A percentile compares a stretch with the other conserved stretches of the same genome.
Evolutionary conservation across 2,329 filamentous ascomycete genomes (phyloP).

Genomic region (Lasiodiplodia gonubiensis): DNA sequence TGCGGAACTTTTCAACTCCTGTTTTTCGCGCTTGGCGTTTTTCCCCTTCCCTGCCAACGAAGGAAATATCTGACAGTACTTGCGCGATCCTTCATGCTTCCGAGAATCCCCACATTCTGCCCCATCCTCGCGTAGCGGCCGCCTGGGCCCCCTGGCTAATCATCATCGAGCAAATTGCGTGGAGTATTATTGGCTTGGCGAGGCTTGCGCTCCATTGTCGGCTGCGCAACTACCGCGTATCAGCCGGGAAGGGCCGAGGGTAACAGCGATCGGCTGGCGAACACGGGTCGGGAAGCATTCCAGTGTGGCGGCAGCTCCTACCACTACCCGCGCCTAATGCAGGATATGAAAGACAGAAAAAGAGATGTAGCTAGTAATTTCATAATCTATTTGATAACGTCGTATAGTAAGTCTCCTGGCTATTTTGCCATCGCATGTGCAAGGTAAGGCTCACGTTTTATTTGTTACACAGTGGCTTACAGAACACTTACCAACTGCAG

Average conservation of each 20-base stretch:
- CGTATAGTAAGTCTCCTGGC: no score
- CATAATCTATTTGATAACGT: no score
- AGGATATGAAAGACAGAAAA: neutral
- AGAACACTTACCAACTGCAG: no score
- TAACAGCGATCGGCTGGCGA: slow-evolving; percentile 12
- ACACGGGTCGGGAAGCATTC: slow-evolving; percentile 1
- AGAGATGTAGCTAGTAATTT: neutral
- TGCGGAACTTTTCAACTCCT: no score
- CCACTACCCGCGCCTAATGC: neutral
- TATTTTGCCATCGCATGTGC: no score
- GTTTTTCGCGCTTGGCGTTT: no score
- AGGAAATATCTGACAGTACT: no score
- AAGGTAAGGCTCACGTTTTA: no score
- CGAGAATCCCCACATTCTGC: neutral
- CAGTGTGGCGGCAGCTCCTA: no score
- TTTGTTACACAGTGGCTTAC: no score
- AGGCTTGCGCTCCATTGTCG: neutral
- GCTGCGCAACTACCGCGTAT: neutral
- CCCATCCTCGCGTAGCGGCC: neutral
- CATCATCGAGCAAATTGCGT: neutral
- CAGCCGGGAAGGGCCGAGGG: slow-evolving; percentile 3
- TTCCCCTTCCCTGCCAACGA: no score
- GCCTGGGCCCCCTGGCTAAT: neutral
- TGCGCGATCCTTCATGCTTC: no score
- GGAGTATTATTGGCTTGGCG: neutral